Evolutionary conservation across 345 rosid genomes (phyloP).

Genomic region (Hevea brasiliensis): DNA sequence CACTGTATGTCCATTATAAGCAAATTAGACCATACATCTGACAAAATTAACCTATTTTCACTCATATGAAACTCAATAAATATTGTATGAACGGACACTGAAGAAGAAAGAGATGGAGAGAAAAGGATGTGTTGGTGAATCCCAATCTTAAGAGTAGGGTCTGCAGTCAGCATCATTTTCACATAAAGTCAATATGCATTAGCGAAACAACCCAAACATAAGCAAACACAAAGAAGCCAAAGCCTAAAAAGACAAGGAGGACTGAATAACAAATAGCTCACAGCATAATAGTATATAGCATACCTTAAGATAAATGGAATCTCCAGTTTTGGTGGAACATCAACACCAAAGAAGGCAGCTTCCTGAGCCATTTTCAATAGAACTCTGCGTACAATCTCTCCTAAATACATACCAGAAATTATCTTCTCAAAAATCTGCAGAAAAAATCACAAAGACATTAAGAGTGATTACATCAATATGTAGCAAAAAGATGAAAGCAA

Average conservation of each 20-base stretch:
- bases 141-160: neutral
- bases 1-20: neutral
- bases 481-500: neutral
- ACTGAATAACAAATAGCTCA: neutral
- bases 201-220: neutral
- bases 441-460: constrained; percentile 3
- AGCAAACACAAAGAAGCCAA: neutral
- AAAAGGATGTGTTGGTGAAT: neutral
- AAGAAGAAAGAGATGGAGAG: neutral
- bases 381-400: constrained; percentile 86
- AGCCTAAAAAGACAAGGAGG: neutral
- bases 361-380: constrained; percentile 82
- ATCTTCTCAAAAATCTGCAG: constrained; percentile 83
- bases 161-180: neutral
- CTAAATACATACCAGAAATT: constrained; percentile 97
- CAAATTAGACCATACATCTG: neutral
- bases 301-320: constrained; percentile 68
- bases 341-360: constrained; percentile 78
- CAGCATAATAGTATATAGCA: neutral
- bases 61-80: neutral
- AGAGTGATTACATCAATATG: neutral
- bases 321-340: constrained; percentile 66
- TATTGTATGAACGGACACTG: neutral
- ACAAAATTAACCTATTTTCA: neutral
- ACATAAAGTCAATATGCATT: neutral